Evolutionary conservation across 2,329 filamentous ascomycete genomes (phyloP), one percentile per base, ranked within the genome.

Genomic region (Curvularia spicifera): DNA sequence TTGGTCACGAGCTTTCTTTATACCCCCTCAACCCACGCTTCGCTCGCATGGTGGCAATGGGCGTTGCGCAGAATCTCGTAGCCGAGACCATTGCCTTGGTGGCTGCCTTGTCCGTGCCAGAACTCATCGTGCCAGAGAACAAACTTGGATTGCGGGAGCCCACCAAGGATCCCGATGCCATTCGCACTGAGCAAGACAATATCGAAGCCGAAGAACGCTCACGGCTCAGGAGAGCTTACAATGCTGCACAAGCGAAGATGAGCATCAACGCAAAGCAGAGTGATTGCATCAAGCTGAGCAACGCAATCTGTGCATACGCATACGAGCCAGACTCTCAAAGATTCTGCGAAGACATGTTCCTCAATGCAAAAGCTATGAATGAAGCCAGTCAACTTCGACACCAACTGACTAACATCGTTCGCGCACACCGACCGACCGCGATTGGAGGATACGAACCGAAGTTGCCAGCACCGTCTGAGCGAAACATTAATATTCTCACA

Each of bases 11-110:
- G 51, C 89, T 99, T 79, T 91, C 93, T 5, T 84, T 91, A 24
- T 98, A 97, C 74, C 95, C 95, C 3, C 83, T 99, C 13, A 92
- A 91, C 28, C 96, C 95, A 18, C 87, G 95, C 1, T 97, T 96
- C 72, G 89, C 93, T 7, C 91, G 94, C 53, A 98, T 98, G 78
- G 81, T 99, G n/a, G 82, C 96, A 8, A 88, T 97, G 47, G 94
- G 93, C 0, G 88, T 96, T 71, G 84, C 91, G 26, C 89, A 96
- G 71, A 87, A 88, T 58, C 93, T 95, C 62, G 83, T 96, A 49
- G 89, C 89, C 0, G 94, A 96, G 71, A 91, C 93, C 3, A 89
- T 98, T 59, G 91, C 93, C 2, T 81, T 98, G 10, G 93, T 99
- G 3, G 91, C 95, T 0, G 91, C 90, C 1, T 81, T 99, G 4